phyloP scores from a whole-genome alignment of 192 early-diverging fungal genomes.

The Umbelopsis ramanniana region DNA sequence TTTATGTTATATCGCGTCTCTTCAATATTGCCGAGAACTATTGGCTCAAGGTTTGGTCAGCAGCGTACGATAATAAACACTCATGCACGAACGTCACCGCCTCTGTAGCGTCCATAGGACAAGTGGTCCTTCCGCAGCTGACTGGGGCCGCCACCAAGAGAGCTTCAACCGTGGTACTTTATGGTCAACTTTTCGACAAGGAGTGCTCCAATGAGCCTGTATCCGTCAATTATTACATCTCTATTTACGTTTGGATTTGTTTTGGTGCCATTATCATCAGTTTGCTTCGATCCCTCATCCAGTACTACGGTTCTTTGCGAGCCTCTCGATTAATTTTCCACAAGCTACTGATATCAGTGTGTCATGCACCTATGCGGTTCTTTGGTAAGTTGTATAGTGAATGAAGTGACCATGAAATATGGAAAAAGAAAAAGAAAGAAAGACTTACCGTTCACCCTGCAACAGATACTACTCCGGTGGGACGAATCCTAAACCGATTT shows the following conservation, averaged over 20 bases:
- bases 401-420: too few species aligned
- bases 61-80: conserved; percentile 34
- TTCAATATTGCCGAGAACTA: conserved; percentile 52
- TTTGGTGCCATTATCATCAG: conserved; percentile 48
- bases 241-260: conserved; percentile 58
- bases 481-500: conserved; percentile 79
- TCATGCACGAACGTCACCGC: neutral
- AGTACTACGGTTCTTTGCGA: conserved; percentile 52
- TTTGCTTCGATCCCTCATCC: conserved; percentile 47
- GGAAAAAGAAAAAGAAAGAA: too few species aligned
- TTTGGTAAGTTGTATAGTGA: conserved; percentile 52
- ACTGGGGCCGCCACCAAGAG: neutral
- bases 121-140: neutral
- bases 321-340: conserved; percentile 60
- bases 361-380: conserved; percentile 74
- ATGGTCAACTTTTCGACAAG: neutral
- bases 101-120: neutral
- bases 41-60: conserved; percentile 58
- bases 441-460: neutral
- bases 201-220: conserved; percentile 18
- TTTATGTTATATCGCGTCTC: conserved; percentile 44
- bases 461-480: conserved; percentile 71
- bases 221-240: conserved; percentile 57
- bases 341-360: conserved; percentile 53
- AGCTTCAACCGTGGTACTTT: neutral